Base-by-base conservation (phyloP, 1,139 yeast genomes). In the Geotrichum klebahnii region DNA sequence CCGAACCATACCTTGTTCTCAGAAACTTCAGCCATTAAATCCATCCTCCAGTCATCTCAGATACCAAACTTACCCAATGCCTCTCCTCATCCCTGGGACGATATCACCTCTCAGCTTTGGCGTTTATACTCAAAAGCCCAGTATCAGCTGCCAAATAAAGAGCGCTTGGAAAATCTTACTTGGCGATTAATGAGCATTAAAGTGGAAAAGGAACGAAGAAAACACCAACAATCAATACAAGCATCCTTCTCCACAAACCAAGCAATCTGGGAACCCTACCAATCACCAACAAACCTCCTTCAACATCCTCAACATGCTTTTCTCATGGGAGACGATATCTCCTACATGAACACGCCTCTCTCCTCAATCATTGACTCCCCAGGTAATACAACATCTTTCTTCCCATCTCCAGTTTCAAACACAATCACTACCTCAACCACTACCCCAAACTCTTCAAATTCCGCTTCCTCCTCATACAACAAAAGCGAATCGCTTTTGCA, bases 111-210 rank as follows among this genome's bases (percentile, higher is more conserved):
- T 51, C 77, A 79, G 40, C 72, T 87, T 24, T 87, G 95, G 95
- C 81, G 80, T 61, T 78, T 87, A 81, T 87, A 87, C 66, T 75
- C 84, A 48, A 78, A 78, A 59, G 94, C 94, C 16, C 80, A 78
- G 57, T 81, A 84, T n/a, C 76, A 83, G n/a, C 70, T 87, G 44
- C 95, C 95, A 0, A 81, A 84, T 65, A 77, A 79, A 53, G 76
- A 79, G 38, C 72, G 96, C 44, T 82, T 87, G 81, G 88, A 84
- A 63, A 87, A 87, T 64, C 68, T 87, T 47, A 82, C 94, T 10
- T 87, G 96, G 96, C 69, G 96, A 55, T 77, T 88, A 80, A 83
- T 87, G 89, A 78, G 76, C 47, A 70, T 84, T 61, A 77, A 78
- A 55, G 49, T 31, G 8, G 36, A 41, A 24, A 37, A 28, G 3